Percentiles rank a stretch among this genome's conserved stretches.
phyloP scores from a whole-genome alignment of 1,284 basidiomycete genomes.

The Austroboletus olivaceoglutinosus region DNA sequence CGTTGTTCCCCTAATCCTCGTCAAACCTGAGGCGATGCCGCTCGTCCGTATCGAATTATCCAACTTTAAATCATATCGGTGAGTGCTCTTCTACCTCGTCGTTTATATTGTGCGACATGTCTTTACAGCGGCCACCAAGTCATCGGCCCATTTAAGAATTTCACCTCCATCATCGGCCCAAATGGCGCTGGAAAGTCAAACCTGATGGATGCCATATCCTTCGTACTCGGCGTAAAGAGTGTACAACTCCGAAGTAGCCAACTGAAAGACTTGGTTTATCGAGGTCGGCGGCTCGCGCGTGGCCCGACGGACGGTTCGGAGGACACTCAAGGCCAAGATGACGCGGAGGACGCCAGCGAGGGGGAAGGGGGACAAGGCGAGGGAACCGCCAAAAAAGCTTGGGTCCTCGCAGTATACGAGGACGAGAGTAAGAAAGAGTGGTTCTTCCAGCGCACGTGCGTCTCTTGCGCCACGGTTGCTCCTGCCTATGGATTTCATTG shows the following conservation, averaged over 20 bases:
- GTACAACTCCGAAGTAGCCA: slow-evolving; percentile 92
- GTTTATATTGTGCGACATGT: slow-evolving; percentile 4
- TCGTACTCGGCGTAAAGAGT: slow-evolving; percentile 95
- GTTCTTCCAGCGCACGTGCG: slow-evolving; percentile 88
- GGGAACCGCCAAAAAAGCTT: slow-evolving; percentile 87
- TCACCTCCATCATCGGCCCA: slow-evolving; percentile 95
- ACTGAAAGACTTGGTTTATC: slow-evolving; percentile 93
- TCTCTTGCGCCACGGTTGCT: slow-evolving; percentile 1
- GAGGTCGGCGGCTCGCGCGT: slow-evolving; percentile 75
- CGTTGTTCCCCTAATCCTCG: slow-evolving; percentile 20
- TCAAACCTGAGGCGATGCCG: slow-evolving; percentile 51
- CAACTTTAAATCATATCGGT: slow-evolving; percentile 93
- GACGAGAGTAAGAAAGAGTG: slow-evolving; percentile 81
- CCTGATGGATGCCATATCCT: slow-evolving; percentile 99
- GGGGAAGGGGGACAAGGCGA: slow-evolving; percentile 65
- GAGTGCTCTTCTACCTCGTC: slow-evolving; percentile 15
- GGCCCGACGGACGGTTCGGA: slow-evolving; percentile 50
- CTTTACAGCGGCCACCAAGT: slow-evolving; percentile 70
- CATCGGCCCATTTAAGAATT: slow-evolving; percentile 89
- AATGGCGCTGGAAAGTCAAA: slow-evolving; percentile 99
- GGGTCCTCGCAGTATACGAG: slow-evolving; percentile 90
- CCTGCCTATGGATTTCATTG: slow-evolving; percentile 3
- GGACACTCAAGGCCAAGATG: slow-evolving; percentile 45
- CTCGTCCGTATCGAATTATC: slow-evolving; percentile 79
- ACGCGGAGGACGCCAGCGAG: slow-evolving; percentile 44